phyloP scores from a whole-genome alignment of 2,329 filamentous ascomycete genomes.

The Claviceps humidiphila region DNA sequence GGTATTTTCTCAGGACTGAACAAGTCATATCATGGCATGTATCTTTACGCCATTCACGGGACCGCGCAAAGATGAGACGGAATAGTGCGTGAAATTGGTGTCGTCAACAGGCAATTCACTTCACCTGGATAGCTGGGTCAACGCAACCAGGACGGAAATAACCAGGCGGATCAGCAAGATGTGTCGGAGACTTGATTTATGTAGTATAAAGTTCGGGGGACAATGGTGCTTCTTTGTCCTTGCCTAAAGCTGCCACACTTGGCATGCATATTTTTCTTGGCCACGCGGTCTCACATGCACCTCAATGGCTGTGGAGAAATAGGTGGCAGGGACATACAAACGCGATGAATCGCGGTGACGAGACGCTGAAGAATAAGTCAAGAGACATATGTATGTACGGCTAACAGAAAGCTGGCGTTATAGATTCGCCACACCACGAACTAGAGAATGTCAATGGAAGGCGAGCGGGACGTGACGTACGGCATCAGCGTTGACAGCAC shows the following conservation, averaged over 20 bases:
- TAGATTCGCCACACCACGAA: not conserved
- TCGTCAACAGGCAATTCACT: not conserved
- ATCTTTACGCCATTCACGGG: not conserved
- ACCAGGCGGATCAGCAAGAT: not conserved
- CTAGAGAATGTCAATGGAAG: no score
- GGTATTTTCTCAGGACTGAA: not conserved
- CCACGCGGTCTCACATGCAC: not conserved
- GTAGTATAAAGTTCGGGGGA: not conserved
- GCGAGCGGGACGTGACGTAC: not conserved
- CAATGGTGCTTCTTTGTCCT: not conserved
- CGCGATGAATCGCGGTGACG: not conserved
- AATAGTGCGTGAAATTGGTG: not conserved
- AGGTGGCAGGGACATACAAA: not conserved
- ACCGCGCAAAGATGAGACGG: not conserved
- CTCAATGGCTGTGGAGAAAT: not conserved
- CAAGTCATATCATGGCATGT: not conserved
- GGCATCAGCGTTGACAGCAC: not conserved
- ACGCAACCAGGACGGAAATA: not conserved
- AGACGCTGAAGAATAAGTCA: not conserved
- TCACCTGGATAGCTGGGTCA: not conserved
- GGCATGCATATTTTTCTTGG: not conserved
- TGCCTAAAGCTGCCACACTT: not conserved
- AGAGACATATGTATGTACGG: not conserved
- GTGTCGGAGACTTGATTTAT: not conserved
- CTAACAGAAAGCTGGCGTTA: not conserved